phyloP scores from a whole-genome alignment of 2,329 filamentous ascomycete genomes.

The Fusarium sp. region DNA sequence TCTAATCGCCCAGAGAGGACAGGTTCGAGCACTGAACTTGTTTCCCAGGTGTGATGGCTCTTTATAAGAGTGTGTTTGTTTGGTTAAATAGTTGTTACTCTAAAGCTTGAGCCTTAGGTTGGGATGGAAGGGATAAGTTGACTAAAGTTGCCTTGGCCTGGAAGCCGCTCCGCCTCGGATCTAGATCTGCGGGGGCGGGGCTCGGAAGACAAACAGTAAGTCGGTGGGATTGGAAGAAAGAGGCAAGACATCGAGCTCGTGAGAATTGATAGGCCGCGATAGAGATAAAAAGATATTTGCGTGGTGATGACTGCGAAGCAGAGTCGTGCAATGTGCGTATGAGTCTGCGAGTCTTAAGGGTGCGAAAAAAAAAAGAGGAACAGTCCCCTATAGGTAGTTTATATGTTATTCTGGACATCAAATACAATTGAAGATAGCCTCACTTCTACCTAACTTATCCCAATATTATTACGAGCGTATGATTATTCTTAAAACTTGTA shows the following conservation, averaged over 20 bases:
- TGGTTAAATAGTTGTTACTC: not conserved
- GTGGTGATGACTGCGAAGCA: not conserved
- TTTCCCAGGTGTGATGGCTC: constrained; percentile 6
- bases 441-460: not conserved
- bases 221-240: not conserved
- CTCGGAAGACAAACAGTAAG: constrained; percentile 15
- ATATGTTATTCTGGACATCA: not conserved
- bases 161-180: constrained; percentile 36
- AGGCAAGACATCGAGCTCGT: not conserved
- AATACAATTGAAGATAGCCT: not conserved
- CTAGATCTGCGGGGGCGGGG: constrained; percentile 41
- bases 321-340: not conserved
- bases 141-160: constrained; percentile 25
- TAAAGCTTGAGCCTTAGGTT: not conserved
- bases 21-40: constrained; percentile 17
- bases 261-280: not conserved
- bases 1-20: constrained; percentile 15
- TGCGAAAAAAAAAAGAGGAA: not conserved
- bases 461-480: too few species aligned
- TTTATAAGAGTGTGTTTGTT: not conserved
- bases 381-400: not conserved
- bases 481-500: not conserved
- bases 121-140: constrained; percentile 11
- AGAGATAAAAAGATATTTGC: not conserved
- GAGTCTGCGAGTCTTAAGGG: not conserved